phyloP scores from a whole-genome alignment of 257 asterid species.

The Scutellaria minor region DNA sequence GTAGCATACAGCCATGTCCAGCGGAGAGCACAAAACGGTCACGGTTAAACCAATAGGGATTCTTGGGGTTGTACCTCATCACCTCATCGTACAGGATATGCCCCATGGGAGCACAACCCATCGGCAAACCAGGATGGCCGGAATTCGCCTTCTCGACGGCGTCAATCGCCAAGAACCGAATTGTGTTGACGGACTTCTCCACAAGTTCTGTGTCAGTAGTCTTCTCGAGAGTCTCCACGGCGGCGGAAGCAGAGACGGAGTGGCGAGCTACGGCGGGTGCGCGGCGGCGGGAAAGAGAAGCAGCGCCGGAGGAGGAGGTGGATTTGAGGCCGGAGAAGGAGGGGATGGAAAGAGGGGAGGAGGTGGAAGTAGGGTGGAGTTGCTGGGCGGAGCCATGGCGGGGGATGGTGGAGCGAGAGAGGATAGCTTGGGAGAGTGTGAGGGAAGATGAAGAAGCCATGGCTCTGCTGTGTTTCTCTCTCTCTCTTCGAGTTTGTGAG shows the following conservation, averaged over 20 bases:
- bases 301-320: slow-evolving; percentile 41
- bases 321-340: slow-evolving; percentile 68
- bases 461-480: slow-evolving; percentile 34
- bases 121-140: slow-evolving; percentile 92
- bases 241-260: slow-evolving; percentile 57
- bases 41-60: slow-evolving; percentile 93
- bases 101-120: slow-evolving; percentile 99
- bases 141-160: slow-evolving; percentile 91
- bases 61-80: slow-evolving; percentile 95
- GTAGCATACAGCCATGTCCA: slow-evolving; percentile 97
- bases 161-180: slow-evolving; percentile 80
- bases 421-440: slow-evolving; percentile 88
- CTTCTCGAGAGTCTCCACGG: slow-evolving; percentile 71
- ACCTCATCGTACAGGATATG: slow-evolving; percentile 90
- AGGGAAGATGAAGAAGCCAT: slow-evolving; percentile 93
- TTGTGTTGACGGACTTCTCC: slow-evolving; percentile 83
- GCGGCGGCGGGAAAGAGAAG: slow-evolving; percentile 45
- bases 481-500: slow-evolving; percentile 22
- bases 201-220: slow-evolving; percentile 63
- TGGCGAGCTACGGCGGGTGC: slow-evolving; percentile 38
- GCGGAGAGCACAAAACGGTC: slow-evolving; percentile 96
- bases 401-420: slow-evolving; percentile 65
- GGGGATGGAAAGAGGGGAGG: slow-evolving; percentile 49
- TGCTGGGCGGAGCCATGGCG: slow-evolving; percentile 62
- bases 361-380: slow-evolving; percentile 34